These are phyloP conservation scores for Perilla frutescens DNA, from an alignment of 257 asterid species.

Conservation along the genomic window DNA sequence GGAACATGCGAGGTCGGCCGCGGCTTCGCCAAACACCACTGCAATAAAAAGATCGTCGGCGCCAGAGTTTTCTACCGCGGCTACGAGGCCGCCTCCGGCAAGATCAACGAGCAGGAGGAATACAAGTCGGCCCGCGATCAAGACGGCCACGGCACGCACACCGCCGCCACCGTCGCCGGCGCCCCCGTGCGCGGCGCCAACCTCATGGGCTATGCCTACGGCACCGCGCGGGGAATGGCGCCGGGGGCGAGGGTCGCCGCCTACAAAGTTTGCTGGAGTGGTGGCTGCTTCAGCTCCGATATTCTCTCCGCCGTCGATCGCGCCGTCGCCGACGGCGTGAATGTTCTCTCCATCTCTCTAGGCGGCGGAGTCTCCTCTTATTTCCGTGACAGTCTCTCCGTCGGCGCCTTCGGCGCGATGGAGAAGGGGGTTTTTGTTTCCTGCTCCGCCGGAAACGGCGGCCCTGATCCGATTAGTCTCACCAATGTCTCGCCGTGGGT, in stretches of 20 bases:
- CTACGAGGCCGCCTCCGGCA: conserved; percentile 82
- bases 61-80: conserved; percentile 83
- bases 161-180: conserved; percentile 84
- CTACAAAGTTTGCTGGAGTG: conserved; percentile 91
- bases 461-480: conserved; percentile 89
- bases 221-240: conserved; percentile 90
- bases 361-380: conserved; percentile 93
- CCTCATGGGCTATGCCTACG: conserved; percentile 83
- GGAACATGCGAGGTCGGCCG: conserved; percentile 80
- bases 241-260: conserved; percentile 87
- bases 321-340: conserved; percentile 89
- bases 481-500: conserved; percentile 97
- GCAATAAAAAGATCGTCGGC: conserved; percentile 79
- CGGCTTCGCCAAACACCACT: conserved; percentile 59
- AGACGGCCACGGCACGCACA: conserved; percentile 97
- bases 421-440: conserved; percentile 86
- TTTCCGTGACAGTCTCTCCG: conserved; percentile 68
- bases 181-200: conserved; percentile 70
- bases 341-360: conserved; percentile 78
- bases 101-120: conserved; percentile 69
- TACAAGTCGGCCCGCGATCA: conserved; percentile 82
- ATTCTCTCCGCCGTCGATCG: conserved; percentile 89
- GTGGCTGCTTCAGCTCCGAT: conserved; percentile 94
- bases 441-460: conserved; percentile 93
- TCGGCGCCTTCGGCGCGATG: conserved; percentile 92